Percentiles rank a stretch among this genome's conserved stretches.
These are phyloP conservation scores for Ganoderma lucidum DNA, from an alignment of 1,284 basidiomycete genomes.

Conservation along the genomic window DNA sequence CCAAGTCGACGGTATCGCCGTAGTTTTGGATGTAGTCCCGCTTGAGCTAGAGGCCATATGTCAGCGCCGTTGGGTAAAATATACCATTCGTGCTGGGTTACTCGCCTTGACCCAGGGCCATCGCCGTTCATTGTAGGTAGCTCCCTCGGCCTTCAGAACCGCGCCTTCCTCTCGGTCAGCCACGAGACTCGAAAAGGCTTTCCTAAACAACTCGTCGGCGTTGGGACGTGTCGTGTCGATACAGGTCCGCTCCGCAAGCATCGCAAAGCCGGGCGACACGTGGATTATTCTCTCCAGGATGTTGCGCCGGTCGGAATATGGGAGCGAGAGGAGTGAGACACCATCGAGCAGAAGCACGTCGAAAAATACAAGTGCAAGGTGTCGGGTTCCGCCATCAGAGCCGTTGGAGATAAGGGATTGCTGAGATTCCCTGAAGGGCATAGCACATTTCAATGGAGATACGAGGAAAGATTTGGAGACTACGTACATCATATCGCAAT, in stretches of 20 bases:
- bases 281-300: slow-evolving; percentile 66
- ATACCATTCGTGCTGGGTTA: slow-evolving; percentile 12
- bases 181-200: slow-evolving; percentile 59
- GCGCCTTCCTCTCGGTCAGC: slow-evolving; percentile 69
- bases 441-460: neutral
- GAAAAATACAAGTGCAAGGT: slow-evolving; percentile 86
- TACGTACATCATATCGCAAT: slow-evolving; percentile 20
- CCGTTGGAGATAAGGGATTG: slow-evolving; percentile 57
- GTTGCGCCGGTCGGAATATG: slow-evolving; percentile 67
- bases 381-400: slow-evolving; percentile 53
- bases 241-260: slow-evolving; percentile 62
- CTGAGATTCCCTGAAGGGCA: slow-evolving; percentile 40
- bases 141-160: slow-evolving; percentile 79
- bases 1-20: slow-evolving; percentile 83
- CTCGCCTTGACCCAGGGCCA: slow-evolving; percentile 83
- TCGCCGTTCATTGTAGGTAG: slow-evolving; percentile 67
- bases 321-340: slow-evolving; percentile 57
- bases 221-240: slow-evolving; percentile 33
- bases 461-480: neutral
- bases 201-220: slow-evolving; percentile 46
- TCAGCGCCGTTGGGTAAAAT: neutral
- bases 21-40: slow-evolving; percentile 86
- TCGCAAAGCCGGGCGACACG: slow-evolving; percentile 62
- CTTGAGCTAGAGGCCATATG: slow-evolving; percentile 50
- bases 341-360: slow-evolving; percentile 78